Evolutionary conservation across 208 protist genomes (phyloP).

Genomic region (Leishmania braziliensis): DNA sequence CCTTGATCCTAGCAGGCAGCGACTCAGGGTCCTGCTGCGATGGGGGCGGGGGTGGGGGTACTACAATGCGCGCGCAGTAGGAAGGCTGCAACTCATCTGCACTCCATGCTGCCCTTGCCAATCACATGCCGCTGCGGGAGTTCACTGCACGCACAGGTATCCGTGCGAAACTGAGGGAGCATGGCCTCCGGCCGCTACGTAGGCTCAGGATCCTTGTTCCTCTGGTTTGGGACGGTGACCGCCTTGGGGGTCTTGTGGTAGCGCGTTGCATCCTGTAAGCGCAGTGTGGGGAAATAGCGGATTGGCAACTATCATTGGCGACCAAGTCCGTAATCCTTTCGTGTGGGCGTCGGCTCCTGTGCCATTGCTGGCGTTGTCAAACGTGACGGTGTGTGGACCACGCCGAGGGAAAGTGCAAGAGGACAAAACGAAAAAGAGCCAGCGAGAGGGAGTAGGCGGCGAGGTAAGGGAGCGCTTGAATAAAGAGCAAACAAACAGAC

Average conservation of each 20-base stretch:
- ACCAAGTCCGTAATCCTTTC: too few relatives aligned
- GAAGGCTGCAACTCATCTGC: neutral
- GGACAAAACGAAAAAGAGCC: neutral
- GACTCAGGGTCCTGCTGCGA: too few relatives aligned
- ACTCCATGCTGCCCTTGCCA: neutral
- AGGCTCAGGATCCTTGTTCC: neutral
- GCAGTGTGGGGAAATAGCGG: neutral
- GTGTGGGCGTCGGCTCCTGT: neutral
- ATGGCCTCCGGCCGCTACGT: neutral
- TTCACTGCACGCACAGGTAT: neutral
- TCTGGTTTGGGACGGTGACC: neutral
- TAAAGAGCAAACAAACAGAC: neutral
- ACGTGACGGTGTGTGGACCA: neutral
- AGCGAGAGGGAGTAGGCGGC: neutral
- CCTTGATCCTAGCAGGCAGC: too few relatives aligned
- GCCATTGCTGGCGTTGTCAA: neutral
- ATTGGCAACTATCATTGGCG: too few relatives aligned
- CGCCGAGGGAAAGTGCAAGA: neutral
- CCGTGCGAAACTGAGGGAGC: neutral
- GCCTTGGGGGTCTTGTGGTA: neutral
- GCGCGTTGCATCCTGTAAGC: neutral
- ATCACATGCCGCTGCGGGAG: neutral
- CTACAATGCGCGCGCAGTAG: neutral
- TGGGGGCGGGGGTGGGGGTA: neutral
- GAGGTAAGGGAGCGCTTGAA: neutral